Evolutionary conservation across 371 early-diverging fungal genomes (phyloP).

Genomic region (Mucor piriformis): DNA sequence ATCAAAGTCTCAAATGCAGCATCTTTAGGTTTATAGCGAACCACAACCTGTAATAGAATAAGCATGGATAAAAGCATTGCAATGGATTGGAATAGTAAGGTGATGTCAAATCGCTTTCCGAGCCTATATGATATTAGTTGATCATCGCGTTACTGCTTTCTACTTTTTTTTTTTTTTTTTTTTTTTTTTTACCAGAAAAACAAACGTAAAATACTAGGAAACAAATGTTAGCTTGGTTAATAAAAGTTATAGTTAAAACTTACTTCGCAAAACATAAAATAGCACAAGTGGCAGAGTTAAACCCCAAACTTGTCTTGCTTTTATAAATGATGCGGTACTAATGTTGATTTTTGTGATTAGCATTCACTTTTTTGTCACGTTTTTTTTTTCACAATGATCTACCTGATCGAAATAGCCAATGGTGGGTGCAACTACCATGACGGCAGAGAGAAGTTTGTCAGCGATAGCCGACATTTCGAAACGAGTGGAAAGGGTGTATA

Average conservation of each 20-base stretch:
- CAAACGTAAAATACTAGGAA: constrained; percentile 55
- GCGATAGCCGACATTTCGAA: constrained; percentile 21
- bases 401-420: constrained; percentile 46
- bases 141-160: constrained; percentile 9
- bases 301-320: constrained; percentile 38
- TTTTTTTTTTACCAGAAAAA: constrained; percentile 55
- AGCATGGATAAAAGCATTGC: constrained; percentile 64
- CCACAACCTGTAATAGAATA: constrained; percentile 50
- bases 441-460: constrained; percentile 23
- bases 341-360: not conserved
- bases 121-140: constrained; percentile 31
- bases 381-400: constrained; percentile 8
- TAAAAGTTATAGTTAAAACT: not conserved
- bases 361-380: not conserved
- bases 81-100: constrained; percentile 63
- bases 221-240: not conserved
- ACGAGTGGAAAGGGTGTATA: not conserved
- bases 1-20: constrained; percentile 15
- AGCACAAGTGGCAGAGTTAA: constrained; percentile 41
- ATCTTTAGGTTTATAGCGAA: constrained; percentile 27
- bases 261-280: constrained; percentile 44
- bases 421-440: constrained; percentile 41
- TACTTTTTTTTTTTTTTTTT: not conserved
- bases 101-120: constrained; percentile 61
- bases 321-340: constrained; percentile 33